Evolutionary conservation across 768 basidiomycete species (phyloP), one percentile per base, ranked within the genome.

Genomic region (Strobilomyces echinocephalus): DNA sequence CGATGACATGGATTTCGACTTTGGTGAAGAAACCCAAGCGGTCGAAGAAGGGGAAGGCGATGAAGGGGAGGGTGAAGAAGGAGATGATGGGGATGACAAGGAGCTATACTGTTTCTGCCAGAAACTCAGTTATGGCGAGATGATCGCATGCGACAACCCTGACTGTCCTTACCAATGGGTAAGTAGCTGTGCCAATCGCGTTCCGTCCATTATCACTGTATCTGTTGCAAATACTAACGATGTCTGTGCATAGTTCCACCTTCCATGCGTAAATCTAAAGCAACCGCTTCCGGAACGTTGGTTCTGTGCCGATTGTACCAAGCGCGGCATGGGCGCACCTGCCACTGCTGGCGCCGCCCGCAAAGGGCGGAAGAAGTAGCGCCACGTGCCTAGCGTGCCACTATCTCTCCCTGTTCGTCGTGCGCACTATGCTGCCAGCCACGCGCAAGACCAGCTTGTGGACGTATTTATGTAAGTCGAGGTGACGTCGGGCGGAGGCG

Each of bases 81-180:
- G 70, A 15, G 81, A 76, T n/a, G 79, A 76, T 47, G 77, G 70
- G 2, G 81, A 81, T 60, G 81, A 85, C 66, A 77, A 82, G 63
- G 73, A 74, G 49, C 58, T 82, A 5, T 85, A 85, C 55, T 85
- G 84, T 67, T 77, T 77, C 69, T 85, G 84, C 65, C 79, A 78
- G 59, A 79, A 81, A 63, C 74, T 78, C 58, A 81, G 79, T 46
- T 84, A 82, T 59, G 84, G 84, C 46, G 83, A 81, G 71, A 84
- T 84, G 83, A 81, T 84, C 54, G 83, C 76, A 35, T 84, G 83
- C 61, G 82, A 84, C 63, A 78, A 79, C 60, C 73, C 77, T 31
- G 70, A 71, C 28, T 84, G 82, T 63, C 74, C 69, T 8, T 78
- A 73, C 65, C 81, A 84, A 76, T 84, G 83, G 83, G 83, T 83